Evolutionary conservation across 2,329 filamentous ascomycete species (phyloP), one percentile per base, ranked within the genome.

Genomic region (Pezicula radicicola): DNA sequence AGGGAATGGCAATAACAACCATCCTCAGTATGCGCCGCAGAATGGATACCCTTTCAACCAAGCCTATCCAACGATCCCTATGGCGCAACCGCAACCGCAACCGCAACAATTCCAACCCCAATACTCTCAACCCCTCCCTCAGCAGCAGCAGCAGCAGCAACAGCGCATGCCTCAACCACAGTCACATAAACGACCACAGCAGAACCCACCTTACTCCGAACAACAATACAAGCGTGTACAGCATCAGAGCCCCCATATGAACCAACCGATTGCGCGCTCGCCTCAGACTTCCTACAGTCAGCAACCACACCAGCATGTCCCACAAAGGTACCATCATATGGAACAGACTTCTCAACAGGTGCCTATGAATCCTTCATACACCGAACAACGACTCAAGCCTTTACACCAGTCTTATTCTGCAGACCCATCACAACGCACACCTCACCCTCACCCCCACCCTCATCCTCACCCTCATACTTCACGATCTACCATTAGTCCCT

Each of bases 41-140:
- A 48, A 48, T 39, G 19, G 19, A 27, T 48, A 48, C 16, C 13
- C 13, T 10, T 18, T 37, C 33, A 48, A 48, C 33, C 46, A 48
- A 9, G 16, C 18, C 33, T 39, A 19, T 40, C 41, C 36, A 37
- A 35, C 41, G 52, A 62, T 54, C 16, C 55, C 19, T 15, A 30
- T 27, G n/a, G 48, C 46, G 40, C 48, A 52, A 12, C 48, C 54
- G 46, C n/a, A 55, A 10, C 53, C 46, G 40, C 48, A 52, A 12
- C 48, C 54, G 46, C n/a, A 55, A 10, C 53, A 54, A 30, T 44
- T 48, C 16, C 48, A 45, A 28, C 41, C 33, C 33, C 48, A 46
- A 18, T 43, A 37, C 39, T 19, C 30, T 16, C 42, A 45, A 40
- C n/a, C 16, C 39, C 40, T 21, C 12, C 30, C 30, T 19, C 25